Base-by-base conservation (phyloP, 2,329 filamentous ascomycete species). In the Alternaria sp. region DNA sequence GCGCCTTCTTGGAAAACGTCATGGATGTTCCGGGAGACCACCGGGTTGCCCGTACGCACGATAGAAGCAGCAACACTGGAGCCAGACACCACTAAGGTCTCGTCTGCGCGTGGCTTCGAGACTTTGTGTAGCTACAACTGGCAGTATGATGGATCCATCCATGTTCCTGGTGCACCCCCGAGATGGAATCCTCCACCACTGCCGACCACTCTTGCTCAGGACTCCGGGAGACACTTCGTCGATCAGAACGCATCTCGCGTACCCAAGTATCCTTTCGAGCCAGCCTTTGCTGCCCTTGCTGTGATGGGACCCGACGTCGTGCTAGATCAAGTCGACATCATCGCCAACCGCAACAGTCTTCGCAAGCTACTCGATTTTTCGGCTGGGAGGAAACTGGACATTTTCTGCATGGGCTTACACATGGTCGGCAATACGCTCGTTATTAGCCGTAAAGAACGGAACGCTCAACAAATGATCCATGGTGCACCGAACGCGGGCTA, bases 381-480 rank as follows among this genome's bases (percentile, higher is more conserved):
- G 19, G 65, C 59, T 10, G 72, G 70, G 9, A 69, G 71, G 13
- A 55, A 53, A 3, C 58, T 50, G 8, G 65, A 77, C 21, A 62
- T 59, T n/a, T 80, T 77, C 56, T 68, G 72, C 23, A 74, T 80
- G 51, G 75, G 77, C 45, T 63, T 79, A 7, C 63, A 78, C 43
- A 62, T 80, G 36, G 63, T 80, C 7, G 63, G 72, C 8, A 65
- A 73, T 8, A 80, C 79, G 11, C 69, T 80, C 3, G 72, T 81
- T 46, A 69, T 81, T 13, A 73, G 64, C 28, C 71, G 77, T 6
- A 74, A 72, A 47, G 76, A 76, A 40, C 52, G 57, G 40, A 67
- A 58, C 13, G 59, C 68, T 25, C 13, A 57, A 62, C 28, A 57
- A 40, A 67, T 70, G 55, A 63, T 70, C 13, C 52, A 67, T 21